phyloP scores from a whole-genome alignment of 2,329 filamentous ascomycete genomes.

The Fusarium sp. region DNA sequence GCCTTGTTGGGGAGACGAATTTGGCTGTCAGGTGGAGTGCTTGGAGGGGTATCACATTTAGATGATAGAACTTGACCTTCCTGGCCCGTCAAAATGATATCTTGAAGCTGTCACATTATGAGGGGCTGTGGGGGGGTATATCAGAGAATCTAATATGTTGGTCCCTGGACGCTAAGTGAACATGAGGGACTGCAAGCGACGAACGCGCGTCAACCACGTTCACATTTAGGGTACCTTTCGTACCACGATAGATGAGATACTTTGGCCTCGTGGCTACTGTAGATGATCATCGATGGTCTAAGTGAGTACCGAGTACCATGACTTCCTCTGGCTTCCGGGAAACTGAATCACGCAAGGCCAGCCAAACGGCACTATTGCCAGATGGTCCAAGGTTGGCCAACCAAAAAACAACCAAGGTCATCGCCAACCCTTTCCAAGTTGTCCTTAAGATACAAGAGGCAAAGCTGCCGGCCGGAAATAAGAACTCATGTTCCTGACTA shows the following conservation, averaged over 20 bases:
- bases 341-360: neutral
- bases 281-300: neutral
- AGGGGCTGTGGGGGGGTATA: neutral
- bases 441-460: neutral
- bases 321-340: neutral
- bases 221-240: neutral
- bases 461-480: neutral
- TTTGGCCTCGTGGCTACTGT: neutral
- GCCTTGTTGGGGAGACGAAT: neutral
- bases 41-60: neutral
- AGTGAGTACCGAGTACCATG: neutral
- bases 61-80: neutral
- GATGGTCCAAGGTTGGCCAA: neutral
- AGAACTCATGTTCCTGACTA: neutral
- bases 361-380: neutral
- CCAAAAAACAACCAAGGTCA: neutral
- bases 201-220: neutral
- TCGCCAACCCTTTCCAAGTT: neutral
- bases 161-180: neutral
- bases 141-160: neutral
- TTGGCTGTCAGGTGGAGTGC: neutral
- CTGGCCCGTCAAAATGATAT: neutral
- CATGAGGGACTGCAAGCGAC: neutral
- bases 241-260: neutral
- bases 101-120: neutral